Percentiles rank a stretch among this genome's conserved stretches.
These are phyloP conservation scores for Orbilia javanica DNA, from an alignment of 2,329 filamentous ascomycete genomes.

Conservation along the genomic window DNA sequence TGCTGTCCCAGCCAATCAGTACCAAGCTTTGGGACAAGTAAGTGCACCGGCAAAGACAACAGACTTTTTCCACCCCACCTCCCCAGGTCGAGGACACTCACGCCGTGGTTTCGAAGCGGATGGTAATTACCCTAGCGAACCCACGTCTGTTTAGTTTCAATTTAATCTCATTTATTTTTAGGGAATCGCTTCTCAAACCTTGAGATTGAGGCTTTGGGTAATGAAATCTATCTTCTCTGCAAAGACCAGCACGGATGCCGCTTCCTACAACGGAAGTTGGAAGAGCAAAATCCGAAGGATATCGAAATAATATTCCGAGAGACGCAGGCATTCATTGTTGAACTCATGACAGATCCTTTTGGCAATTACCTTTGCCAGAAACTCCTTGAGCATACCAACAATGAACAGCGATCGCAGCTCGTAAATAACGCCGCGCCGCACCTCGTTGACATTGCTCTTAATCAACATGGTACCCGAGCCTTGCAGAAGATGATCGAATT, in stretches of 20 bases:
- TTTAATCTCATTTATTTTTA: slow-evolving; percentile 59
- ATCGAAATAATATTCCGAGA: slow-evolving; percentile 94
- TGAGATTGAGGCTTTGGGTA: slow-evolving; percentile 81
- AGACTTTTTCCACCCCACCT: slow-evolving; percentile 46
- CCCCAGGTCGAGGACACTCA: slow-evolving; percentile 57
- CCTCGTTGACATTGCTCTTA: slow-evolving; percentile 92
- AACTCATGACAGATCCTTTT: slow-evolving; percentile 99
- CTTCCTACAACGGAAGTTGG: slow-evolving; percentile 95
- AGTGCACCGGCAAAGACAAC: slow-evolving; percentile 31
- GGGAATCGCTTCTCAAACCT: slow-evolving; percentile 83
- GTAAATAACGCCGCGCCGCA: slow-evolving; percentile 89
- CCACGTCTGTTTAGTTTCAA: slow-evolving; percentile 62
- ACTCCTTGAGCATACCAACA: slow-evolving; percentile 92
- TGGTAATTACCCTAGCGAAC: background rate
- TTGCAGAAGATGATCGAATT: slow-evolving; percentile 99
- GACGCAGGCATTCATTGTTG: slow-evolving; percentile 91
- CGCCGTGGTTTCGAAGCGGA: slow-evolving; percentile 48
- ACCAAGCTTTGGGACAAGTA: slow-evolving; percentile 59
- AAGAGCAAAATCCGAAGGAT: slow-evolving; percentile 85
- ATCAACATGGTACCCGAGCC: slow-evolving; percentile 95
- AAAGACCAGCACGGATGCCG: slow-evolving; percentile 98
- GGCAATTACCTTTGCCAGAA: slow-evolving; percentile 99
- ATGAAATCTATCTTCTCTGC: slow-evolving; percentile 89
- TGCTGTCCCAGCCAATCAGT: slow-evolving; percentile 59
- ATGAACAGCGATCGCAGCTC: slow-evolving; percentile 91